Base-by-base conservation (phyloP, 306 rosid species). In the Senna siamea region DNA sequence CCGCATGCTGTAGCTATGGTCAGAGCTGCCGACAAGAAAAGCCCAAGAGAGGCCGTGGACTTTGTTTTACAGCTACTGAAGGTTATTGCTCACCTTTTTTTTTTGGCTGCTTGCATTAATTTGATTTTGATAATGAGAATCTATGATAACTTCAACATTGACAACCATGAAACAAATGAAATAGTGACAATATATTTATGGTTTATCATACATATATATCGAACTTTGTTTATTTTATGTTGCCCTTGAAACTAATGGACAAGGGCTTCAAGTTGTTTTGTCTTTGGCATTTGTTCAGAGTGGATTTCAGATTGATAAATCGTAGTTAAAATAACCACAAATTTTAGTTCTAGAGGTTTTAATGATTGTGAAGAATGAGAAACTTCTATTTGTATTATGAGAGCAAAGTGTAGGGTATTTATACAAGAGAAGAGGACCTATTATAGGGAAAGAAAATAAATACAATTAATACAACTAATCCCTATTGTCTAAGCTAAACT, bases 31-130 rank as follows among this genome's bases (percentile, higher is more conserved):
- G 97, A 94, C 86, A 81, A 86, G 81, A 94, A 94, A 83, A 94
- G 99, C 81, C 99, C 99, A 61, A 88, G 93, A 77, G 99, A 94
- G 83, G 97, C 99, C 43, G 89, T 92, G 4, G 99, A 94, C 76
- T 94, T 94, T 84, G 88, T 94, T 74, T 83, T 92, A 85, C 99
- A 92, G 74, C 89, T 94, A 46, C 70, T 94, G 77, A 92, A 94
- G 99, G 99, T 92, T 58, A 60, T 85, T 66, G 72, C 22, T 53
- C 58, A 54, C 44, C 66, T 35, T 73, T 18, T 60, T 76, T 32
- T 51, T 37, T 37, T 37, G 6, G 48, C 40, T 70, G 23, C 55
- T 26, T 64, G 61, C 22, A 23, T 60, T 38, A 60, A 20, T 68
- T 47, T 75, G 63, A 52, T 28, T 68, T 47, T 75, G 63, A 52